phyloP scores from a whole-genome alignment of 108 stramenopile species.

The Conticribra weissflogii region DNA sequence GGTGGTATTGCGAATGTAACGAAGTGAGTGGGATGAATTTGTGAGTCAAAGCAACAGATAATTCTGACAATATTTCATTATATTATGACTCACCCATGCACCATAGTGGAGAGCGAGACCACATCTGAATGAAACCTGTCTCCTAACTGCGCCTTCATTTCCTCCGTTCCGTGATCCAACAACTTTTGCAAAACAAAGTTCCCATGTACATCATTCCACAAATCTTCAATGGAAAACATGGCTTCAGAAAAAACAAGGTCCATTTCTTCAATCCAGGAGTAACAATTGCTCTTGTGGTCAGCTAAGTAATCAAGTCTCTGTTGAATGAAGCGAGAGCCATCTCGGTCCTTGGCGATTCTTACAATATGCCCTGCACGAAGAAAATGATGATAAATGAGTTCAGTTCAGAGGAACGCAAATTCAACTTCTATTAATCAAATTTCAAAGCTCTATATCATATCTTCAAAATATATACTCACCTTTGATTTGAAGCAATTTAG shows the following conservation, averaged over 20 bases:
- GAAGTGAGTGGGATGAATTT: no score
- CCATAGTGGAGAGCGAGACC: conserved; percentile 67
- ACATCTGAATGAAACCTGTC: conserved; percentile 60
- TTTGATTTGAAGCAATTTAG: not conserved
- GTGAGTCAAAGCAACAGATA: no score
- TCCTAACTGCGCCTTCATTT: conserved; percentile 63
- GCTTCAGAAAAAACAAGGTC: conserved; percentile 81
- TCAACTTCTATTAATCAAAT: not conserved
- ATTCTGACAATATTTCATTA: no score
- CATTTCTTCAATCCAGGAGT: conserved; percentile 60
- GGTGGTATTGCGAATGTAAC: no score
- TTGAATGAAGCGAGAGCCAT: conserved; percentile 95
- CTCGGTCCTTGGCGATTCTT: conserved; percentile 91
- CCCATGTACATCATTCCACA: conserved; percentile 85
- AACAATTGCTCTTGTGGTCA: conserved; percentile 37
- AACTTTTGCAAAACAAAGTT: conserved; percentile 96
- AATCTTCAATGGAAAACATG: conserved; percentile 58
- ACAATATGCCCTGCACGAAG: conserved; percentile 58
- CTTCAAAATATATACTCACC: no score
- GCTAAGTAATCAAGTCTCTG: conserved; percentile 91
- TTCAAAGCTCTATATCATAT: not conserved
- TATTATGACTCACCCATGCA: conserved; percentile 74
- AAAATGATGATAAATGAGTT: not conserved
- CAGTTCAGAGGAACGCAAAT: not conserved
- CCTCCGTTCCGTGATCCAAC: conserved; percentile 81